These are phyloP conservation scores for Arabis alpina DNA, from an alignment of 345 rosid genomes.

Conservation along the genomic window DNA sequence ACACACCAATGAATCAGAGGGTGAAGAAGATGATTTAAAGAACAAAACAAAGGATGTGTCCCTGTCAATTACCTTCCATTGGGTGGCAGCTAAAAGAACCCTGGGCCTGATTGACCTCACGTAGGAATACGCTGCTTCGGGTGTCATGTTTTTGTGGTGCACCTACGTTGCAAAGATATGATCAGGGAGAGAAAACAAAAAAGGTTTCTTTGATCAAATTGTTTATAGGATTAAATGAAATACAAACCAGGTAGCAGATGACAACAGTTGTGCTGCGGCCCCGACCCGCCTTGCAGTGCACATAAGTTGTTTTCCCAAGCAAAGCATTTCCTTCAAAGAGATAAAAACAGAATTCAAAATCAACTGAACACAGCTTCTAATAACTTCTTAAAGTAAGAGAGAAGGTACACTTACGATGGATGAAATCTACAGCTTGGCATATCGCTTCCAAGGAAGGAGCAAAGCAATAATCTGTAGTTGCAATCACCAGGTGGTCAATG, in stretches of 20 bases:
- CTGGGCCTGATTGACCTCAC: slow-evolving; percentile 87
- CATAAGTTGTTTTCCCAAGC: slow-evolving; percentile 67
- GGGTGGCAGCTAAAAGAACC: slow-evolving; percentile 85
- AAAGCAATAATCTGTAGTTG: slow-evolving; percentile 97
- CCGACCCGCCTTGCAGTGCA: slow-evolving; percentile 98
- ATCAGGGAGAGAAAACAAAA: slow-evolving; percentile 15
- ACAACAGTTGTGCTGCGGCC: slow-evolving; percentile 98
- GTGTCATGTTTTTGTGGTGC: slow-evolving; percentile 82
- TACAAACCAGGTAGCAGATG: slow-evolving; percentile 85
- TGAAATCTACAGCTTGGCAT: slow-evolving; percentile 85
- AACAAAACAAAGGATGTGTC: background rate
- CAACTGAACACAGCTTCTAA: slow-evolving; percentile 6
- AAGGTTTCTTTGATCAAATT: background rate
- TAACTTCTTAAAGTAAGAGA: slow-evolving; percentile 11
- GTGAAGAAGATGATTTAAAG: background rate
- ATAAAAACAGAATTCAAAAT: slow-evolving; percentile 27
- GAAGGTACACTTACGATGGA: slow-evolving; percentile 62
- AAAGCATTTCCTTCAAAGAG: slow-evolving; percentile 63
- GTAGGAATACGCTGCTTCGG: slow-evolving; percentile 75
- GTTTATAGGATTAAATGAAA: background rate
- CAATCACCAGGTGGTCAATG: slow-evolving; percentile 93
- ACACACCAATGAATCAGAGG: background rate
- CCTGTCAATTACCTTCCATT: slow-evolving; percentile 71
- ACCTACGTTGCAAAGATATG: slow-evolving; percentile 51
- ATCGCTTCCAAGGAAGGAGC: slow-evolving; percentile 86